Evolutionary conservation across 2,329 filamentous ascomycete genomes (phyloP).

Genomic region (Ophiostoma sp.): DNA sequence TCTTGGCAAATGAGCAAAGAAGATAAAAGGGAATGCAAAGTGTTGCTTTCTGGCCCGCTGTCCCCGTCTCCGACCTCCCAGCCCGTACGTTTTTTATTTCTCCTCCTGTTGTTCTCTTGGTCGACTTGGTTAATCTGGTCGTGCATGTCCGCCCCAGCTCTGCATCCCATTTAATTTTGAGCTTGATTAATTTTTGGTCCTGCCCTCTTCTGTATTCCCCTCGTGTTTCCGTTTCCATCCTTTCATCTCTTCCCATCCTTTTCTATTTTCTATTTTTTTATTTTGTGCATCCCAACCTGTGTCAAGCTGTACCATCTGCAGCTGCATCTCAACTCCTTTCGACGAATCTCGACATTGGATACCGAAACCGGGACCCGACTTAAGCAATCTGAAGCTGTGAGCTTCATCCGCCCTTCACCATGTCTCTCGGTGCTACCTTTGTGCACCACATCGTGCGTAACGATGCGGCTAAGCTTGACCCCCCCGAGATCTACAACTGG

Average conservation of each 20-base stretch:
- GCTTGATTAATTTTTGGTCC: neutral
- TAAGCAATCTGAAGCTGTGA: neutral
- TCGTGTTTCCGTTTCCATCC: neutral
- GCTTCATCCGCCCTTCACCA: neutral
- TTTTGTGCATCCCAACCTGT: neutral
- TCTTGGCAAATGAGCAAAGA: neutral
- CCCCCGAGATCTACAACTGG: conserved; percentile 69
- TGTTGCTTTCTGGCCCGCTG: neutral
- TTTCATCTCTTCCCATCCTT: neutral
- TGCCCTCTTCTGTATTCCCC: neutral
- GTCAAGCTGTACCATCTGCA: neutral
- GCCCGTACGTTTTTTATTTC: neutral
- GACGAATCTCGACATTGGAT: neutral
- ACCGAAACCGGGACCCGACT: neutral
- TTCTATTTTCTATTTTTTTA: neutral
- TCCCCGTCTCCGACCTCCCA: neutral
- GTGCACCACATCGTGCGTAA: conserved; percentile 45
- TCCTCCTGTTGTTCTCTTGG: neutral
- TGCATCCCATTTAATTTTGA: neutral
- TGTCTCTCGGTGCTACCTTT: conserved; percentile 24
- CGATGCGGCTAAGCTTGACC: conserved; percentile 65
- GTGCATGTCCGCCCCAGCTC: neutral
- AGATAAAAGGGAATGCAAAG: neutral
- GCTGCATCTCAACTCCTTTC: neutral
- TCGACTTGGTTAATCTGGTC: neutral